Evolutionary conservation across 495 filamentous ascomycete species (phyloP), one percentile per base, ranked within the genome.

Genomic region (Penicillium canescens): DNA sequence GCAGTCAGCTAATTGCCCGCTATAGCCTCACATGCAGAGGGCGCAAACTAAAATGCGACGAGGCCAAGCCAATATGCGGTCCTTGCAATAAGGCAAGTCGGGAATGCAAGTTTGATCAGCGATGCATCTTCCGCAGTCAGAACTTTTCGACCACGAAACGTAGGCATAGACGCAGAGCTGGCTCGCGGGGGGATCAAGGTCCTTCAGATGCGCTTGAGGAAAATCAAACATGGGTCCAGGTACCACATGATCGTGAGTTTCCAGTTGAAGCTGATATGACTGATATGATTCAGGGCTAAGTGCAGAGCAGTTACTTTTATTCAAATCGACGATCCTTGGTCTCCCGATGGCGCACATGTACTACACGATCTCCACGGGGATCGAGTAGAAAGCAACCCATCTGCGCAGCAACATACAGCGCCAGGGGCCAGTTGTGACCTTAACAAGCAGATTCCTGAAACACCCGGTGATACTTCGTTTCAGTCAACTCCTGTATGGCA

Each of bases 21-120:
- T 26, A 16, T 36, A 60, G 57, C 18, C 23, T 60, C 44, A 67
- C 66, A 14, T 69, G 66, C 43, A 69, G 64, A 49, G 42, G 49
- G 12, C 59, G 66, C 26, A 67, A 67, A 34, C 50, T 69, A 14
- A 67, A 67, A 56, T 69, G 64, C 46, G 65, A 63, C 16, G 60
- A 63, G 36, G 23, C 42, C 2, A 63, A 59, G 37, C 60, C 60
- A 6, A 26, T 46, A 12, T 63, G 60, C 37, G 13, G 46, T 14
- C 36, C 39, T 10, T 61, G 59, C 48, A 12, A 36, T 6, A 61
- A 57, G 34, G 54, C 59, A 11, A 43, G 21, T 46, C 59, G 59
- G 18, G 44, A 52, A 11, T 60, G 53, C 47, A 28, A 14, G 8
- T 58, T 53, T 40, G 55, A 46, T 16, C 43, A 53, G 23, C 39